Conservation (phyloP, 345 rosid species). For the Syzygium aromaticum region DNA sequence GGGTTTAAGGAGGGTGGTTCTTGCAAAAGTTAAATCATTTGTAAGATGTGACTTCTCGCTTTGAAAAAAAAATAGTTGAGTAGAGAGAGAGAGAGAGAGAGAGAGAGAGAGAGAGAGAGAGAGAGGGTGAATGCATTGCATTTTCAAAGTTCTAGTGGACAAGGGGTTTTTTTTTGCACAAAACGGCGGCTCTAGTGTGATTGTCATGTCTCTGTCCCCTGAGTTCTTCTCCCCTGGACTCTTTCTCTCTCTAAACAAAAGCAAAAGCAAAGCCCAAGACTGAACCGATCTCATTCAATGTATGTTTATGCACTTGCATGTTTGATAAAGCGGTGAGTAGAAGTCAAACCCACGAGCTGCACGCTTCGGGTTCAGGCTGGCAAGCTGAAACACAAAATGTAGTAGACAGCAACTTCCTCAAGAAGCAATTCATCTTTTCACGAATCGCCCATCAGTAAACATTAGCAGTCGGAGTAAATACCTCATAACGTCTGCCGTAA, state of each 20-base stretch:
- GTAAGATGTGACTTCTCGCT: not conserved
- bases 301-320: not conserved
- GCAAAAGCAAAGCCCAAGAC: not conserved
- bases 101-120: not conserved
- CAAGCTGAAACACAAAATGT: not conserved
- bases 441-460: not conserved
- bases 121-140: not conserved
- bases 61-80: not conserved
- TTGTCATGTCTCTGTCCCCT: not conserved
- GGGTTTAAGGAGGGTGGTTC: not conserved
- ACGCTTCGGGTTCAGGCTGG: not conserved
- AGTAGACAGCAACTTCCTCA: not conserved
- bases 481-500: accelerated
- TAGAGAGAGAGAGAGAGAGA: not conserved
- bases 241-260: not conserved
- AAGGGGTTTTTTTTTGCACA: not conserved
- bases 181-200: not conserved
- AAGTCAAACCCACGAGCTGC: not conserved
- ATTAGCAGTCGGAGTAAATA: not conserved
- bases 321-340: not conserved
- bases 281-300: not conserved
- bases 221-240: constrained; percentile 1
- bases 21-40: not conserved
- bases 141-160: not conserved
- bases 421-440: not conserved